Evolutionary conservation across 2,329 filamentous ascomycete genomes (phyloP).

Genomic region (Decorospora gaudefroyi): DNA sequence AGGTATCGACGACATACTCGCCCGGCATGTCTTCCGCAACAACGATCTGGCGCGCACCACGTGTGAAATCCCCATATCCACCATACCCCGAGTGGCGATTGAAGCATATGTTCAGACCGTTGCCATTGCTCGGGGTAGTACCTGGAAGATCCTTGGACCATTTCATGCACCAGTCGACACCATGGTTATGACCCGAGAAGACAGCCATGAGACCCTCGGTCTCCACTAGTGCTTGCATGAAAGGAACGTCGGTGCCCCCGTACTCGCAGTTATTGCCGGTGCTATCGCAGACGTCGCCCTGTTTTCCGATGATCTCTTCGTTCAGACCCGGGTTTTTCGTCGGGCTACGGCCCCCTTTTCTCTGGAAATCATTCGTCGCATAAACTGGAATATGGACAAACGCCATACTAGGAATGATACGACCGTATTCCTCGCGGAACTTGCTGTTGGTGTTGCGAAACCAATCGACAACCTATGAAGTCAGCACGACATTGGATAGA

Average conservation of each 20-base stretch:
- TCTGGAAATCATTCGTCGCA: constrained; percentile 44
- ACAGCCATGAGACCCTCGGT: constrained; percentile 54
- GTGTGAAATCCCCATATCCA: constrained; percentile 67
- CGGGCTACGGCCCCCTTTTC: constrained; percentile 54
- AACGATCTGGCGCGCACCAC: constrained; percentile 63
- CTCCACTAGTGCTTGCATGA: constrained; percentile 64
- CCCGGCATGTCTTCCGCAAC: constrained; percentile 53
- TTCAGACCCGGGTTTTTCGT: constrained; percentile 51
- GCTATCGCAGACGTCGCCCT: constrained; percentile 27
- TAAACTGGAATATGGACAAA: constrained; percentile 60
- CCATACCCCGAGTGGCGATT: constrained; percentile 71
- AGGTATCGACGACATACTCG: constrained; percentile 58
- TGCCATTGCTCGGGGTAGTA: constrained; percentile 47
- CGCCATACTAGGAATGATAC: constrained; percentile 55
- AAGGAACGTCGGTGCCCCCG: constrained; percentile 59
- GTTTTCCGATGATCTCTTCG: constrained; percentile 29
- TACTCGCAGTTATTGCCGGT: constrained; percentile 38
- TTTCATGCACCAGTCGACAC: constrained; percentile 49
- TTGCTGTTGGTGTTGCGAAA: constrained; percentile 26
- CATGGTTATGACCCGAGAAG: constrained; percentile 71
- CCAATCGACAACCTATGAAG: constrained; percentile 34
- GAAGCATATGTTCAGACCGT: constrained; percentile 59
- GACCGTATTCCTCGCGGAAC: constrained; percentile 35
- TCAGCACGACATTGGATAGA: constrained; percentile 2
- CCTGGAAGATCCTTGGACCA: constrained; percentile 40